Percentiles rank a stretch among this genome's conserved stretches.
phyloP scores from a whole-genome alignment of 176 grass and related monocot species.

The Lolium multiflorum region DNA sequence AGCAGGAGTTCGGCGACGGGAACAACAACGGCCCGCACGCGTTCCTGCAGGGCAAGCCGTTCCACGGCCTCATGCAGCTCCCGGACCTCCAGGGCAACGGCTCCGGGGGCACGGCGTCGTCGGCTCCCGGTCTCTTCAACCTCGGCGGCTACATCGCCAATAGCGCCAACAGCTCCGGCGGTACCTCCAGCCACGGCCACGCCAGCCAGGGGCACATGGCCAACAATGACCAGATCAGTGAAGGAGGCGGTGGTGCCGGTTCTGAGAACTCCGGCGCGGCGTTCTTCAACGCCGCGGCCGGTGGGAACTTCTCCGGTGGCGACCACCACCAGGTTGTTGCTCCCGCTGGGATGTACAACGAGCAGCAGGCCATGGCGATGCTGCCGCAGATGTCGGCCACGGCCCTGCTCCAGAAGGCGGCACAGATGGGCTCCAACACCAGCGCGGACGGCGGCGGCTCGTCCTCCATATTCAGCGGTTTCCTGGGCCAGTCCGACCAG shows the following conservation, averaged over 20 bases:
- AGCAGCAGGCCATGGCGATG: slow-evolving; percentile 46
- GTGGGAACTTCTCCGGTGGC: slow-evolving; percentile 51
- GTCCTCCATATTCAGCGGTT: slow-evolving; percentile 55
- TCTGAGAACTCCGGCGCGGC: slow-evolving; percentile 57
- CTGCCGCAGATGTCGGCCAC: slow-evolving; percentile 96
- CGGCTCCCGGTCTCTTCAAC: slow-evolving; percentile 68
- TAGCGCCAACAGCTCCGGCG: slow-evolving; percentile 56
- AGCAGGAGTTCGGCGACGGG: slow-evolving; percentile 64
- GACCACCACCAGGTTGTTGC: slow-evolving; percentile 67
- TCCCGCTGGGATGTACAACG: slow-evolving; percentile 61
- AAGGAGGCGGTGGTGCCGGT: slow-evolving; percentile 38
- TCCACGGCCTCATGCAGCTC: slow-evolving; percentile 88
- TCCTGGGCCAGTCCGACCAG: slow-evolving; percentile 33
- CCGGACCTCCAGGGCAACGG: slow-evolving; percentile 76
- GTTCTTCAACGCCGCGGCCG: slow-evolving; percentile 44
- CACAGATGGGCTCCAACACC: slow-evolving; percentile 83
- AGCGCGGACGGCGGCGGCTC: slow-evolving; percentile 52
- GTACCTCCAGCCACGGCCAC: slow-evolving; percentile 61
- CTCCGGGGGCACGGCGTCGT: slow-evolving; percentile 40
- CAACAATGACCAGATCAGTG: slow-evolving; percentile 51
- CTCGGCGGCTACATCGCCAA: slow-evolving; percentile 67
- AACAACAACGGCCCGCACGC: slow-evolving; percentile 35
- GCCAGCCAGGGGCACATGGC: slow-evolving; percentile 54
- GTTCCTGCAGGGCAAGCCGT: slow-evolving; percentile 79
- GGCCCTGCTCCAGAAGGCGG: slow-evolving; percentile 91